Evolutionary conservation across 768 basidiomycete species (phyloP).

Genomic region (Rubroboletus pulcherrimus): DNA sequence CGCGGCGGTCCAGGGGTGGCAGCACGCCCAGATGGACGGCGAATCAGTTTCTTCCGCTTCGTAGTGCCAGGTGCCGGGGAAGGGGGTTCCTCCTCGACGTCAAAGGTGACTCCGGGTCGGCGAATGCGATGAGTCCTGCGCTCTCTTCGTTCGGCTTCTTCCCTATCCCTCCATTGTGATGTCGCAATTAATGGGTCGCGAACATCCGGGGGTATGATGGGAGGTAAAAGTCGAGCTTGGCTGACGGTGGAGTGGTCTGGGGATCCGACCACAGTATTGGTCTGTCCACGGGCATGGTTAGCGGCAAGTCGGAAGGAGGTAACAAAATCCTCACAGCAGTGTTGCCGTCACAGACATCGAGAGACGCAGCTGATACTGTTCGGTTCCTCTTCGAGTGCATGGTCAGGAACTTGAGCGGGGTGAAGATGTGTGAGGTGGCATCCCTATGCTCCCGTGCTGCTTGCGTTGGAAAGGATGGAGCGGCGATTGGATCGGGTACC

Average conservation of each 20-base stretch:
- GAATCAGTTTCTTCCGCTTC: conserved; percentile 26
- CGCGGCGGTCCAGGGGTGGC: conserved; percentile 23
- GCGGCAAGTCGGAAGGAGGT: not conserved
- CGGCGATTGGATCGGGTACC: conserved; percentile 19
- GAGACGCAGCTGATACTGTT: conserved; percentile 68
- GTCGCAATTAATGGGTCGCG: conserved; percentile 66
- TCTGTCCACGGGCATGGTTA: conserved; percentile 32
- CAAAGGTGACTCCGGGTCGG: conserved; percentile 66
- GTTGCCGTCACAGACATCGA: conserved; percentile 71
- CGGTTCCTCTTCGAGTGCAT: conserved; percentile 51
- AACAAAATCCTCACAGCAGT: conserved; percentile 56
- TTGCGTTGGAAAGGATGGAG: conserved; percentile 35
- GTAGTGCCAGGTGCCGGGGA: conserved; percentile 33
- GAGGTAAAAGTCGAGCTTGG: conserved; percentile 46
- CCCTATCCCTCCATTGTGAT: conserved; percentile 65
- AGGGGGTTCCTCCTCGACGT: conserved; percentile 51
- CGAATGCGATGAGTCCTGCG: conserved; percentile 38
- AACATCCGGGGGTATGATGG: conserved; percentile 44
- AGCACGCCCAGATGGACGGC: conserved; percentile 29
- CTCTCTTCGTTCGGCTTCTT: conserved; percentile 48
- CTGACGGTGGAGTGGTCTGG: conserved; percentile 70
- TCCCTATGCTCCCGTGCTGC: conserved; percentile 35
- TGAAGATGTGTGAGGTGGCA: conserved; percentile 47
- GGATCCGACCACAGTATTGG: conserved; percentile 71
- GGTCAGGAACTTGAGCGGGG: conserved; percentile 59